Evolutionary conservation across 164 flowering plant species (phyloP).

Genomic region (Taxillus chinensis): DNA sequence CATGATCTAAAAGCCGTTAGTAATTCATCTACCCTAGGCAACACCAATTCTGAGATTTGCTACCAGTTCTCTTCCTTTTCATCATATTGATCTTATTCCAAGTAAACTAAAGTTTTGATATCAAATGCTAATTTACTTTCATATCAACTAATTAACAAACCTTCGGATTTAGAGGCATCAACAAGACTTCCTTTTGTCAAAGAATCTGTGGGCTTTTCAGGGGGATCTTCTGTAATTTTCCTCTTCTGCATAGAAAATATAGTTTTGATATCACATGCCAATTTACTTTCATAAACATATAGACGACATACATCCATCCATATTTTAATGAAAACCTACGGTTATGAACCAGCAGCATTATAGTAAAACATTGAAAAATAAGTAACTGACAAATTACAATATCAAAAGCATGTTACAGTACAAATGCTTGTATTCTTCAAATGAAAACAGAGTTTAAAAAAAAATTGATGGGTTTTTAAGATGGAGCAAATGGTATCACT

Average conservation of each 20-base stretch:
- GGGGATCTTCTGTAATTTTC: conserved; percentile 24
- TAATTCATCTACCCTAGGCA: not conserved
- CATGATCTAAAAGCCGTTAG: not conserved
- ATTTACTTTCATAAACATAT: too few relatives aligned
- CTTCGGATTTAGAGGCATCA: conserved; percentile 20
- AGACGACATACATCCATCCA: too few relatives aligned
- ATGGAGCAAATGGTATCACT: too few relatives aligned
- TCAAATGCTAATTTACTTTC: not conserved
- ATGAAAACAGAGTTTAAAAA: not conserved
- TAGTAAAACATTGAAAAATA: too few relatives aligned
- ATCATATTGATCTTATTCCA: not conserved
- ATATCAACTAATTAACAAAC: conserved; percentile 10
- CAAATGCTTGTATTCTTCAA: too few relatives aligned
- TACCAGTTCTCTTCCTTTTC: not conserved
- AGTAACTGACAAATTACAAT: too few relatives aligned
- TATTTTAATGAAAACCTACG: too few relatives aligned
- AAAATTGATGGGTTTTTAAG: not conserved
- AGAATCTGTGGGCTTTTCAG: conserved; percentile 31
- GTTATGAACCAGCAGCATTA: too few relatives aligned
- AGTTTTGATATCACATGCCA: too few relatives aligned
- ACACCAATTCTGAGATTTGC: not conserved
- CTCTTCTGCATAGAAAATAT: conserved; percentile 26
- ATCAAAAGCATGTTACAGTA: too few relatives aligned
- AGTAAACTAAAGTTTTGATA: too few relatives aligned
- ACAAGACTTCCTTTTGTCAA: conserved; percentile 22